A percentile compares a stretch with the other conserved stretches of the same genome.
Evolutionary conservation across 352 stramenopile genomes (phyloP).

Genomic region (Phytophthora sp.): DNA sequence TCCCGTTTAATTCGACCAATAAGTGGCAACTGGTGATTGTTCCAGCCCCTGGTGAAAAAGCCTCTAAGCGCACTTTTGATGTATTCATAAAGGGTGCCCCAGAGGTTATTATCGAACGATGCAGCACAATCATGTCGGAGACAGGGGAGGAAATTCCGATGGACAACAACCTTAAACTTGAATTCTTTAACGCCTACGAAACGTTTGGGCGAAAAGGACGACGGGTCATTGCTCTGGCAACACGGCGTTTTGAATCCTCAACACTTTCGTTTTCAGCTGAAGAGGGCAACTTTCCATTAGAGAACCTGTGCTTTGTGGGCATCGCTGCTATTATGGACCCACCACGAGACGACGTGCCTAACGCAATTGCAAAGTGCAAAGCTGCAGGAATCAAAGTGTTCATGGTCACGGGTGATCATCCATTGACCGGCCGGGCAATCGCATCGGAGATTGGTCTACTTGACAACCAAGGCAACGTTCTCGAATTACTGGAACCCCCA

Average conservation of each 20-base stretch:
- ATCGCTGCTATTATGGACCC: conserved; percentile 94
- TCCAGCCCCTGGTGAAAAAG: conserved; percentile 26
- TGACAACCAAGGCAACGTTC: conserved; percentile 38
- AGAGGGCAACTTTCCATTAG: conserved; percentile 44
- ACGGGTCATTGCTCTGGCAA: conserved; percentile 51
- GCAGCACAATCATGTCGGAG: conserved; percentile 63
- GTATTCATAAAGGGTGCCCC: conserved; percentile 95
- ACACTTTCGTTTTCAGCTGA: conserved; percentile 36
- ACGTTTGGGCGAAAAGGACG: conserved; percentile 48
- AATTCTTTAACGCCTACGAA: conserved; percentile 63
- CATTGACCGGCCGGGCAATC: conserved; percentile 87
- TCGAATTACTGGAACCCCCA: conserved; percentile 15
- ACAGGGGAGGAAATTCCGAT: conserved; percentile 60
- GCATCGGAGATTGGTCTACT: conserved; percentile 86
- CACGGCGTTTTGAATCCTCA: conserved; percentile 33
- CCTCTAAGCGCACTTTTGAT: conserved; percentile 32
- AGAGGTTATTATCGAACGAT: conserved; percentile 91
- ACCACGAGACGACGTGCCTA: conserved; percentile 74
- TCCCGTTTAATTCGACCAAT: conserved; percentile 75
- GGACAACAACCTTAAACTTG: conserved; percentile 33
- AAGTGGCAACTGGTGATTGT: conserved; percentile 70
- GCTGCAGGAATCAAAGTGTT: conserved; percentile 87
- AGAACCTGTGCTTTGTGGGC: conserved; percentile 80
- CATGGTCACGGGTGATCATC: conserved; percentile 93
- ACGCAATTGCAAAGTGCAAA: conserved; percentile 81